A percentile compares a stretch with the other conserved stretches of the same genome.
Conservation (phyloP, 2,329 filamentous ascomycete species). For the Claviceps fusiformis region DNA sequence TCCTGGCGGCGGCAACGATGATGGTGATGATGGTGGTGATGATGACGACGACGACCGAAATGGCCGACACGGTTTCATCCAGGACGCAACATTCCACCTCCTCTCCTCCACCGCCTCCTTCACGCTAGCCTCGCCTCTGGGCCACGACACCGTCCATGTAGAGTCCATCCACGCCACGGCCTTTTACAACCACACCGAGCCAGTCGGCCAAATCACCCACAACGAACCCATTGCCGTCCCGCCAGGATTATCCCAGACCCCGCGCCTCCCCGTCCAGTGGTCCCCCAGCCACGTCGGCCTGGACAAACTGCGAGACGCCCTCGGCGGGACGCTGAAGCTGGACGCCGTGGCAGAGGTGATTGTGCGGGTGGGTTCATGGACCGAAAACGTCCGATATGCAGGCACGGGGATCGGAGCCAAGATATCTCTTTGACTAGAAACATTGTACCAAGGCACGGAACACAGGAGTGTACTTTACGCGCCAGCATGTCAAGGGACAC, state of each 20-base stretch:
- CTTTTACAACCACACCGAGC: slow-evolving; percentile 67
- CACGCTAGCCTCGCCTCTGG: slow-evolving; percentile 65
- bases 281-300: slow-evolving; percentile 66
- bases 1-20: slow-evolving; percentile 27
- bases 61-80: slow-evolving; percentile 53
- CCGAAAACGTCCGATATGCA: slow-evolving; percentile 55
- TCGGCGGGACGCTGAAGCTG: slow-evolving; percentile 68
- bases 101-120: slow-evolving; percentile 80
- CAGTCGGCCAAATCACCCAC: slow-evolving; percentile 66
- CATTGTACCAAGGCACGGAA: too few species aligned
- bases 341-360: slow-evolving; percentile 66
- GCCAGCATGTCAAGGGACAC: too few species aligned
- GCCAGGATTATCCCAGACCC: slow-evolving; percentile 59
- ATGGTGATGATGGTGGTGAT: slow-evolving; percentile 18
- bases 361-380: slow-evolving; percentile 62
- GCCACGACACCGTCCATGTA: slow-evolving; percentile 59
- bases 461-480: too few species aligned
- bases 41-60: slow-evolving; percentile 15
- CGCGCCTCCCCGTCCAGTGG: slow-evolving; percentile 72
- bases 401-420: slow-evolving; percentile 59
- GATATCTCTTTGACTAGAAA: slow-evolving; percentile 17
- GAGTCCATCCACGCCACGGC: slow-evolving; percentile 74
- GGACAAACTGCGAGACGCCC: slow-evolving; percentile 62
- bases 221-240: slow-evolving; percentile 61
- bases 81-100: slow-evolving; percentile 75